These are phyloP conservation scores for Chaetomium sp. DNA, from an alignment of 2,329 filamentous ascomycete genomes.

Conservation along the genomic window DNA sequence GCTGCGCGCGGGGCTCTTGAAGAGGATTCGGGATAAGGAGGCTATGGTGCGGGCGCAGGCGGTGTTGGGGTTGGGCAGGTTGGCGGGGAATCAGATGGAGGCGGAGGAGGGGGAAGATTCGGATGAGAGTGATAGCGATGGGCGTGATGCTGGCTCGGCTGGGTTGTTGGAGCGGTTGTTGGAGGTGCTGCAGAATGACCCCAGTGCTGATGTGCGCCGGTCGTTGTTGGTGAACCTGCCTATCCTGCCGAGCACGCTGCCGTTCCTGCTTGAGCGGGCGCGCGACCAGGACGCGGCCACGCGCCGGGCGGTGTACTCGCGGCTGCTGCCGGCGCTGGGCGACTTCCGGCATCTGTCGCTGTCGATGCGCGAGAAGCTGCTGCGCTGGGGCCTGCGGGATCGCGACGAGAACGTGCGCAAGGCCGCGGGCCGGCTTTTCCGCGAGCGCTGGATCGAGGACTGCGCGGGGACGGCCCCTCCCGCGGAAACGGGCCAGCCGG, in stretches of 20 bases:
- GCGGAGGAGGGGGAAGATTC: conserved; percentile 60
- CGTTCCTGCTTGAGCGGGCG: conserved; percentile 82
- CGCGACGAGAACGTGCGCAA: conserved; percentile 92
- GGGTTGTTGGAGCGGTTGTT: conserved; percentile 77
- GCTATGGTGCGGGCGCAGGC: conserved; percentile 87
- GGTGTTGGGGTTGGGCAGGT: conserved; percentile 77
- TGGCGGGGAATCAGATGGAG: conserved; percentile 72
- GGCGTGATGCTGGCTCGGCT: conserved; percentile 37
- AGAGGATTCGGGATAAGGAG: conserved; percentile 88
- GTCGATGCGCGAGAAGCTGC: conserved; percentile 88
- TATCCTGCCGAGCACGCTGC: conserved; percentile 72
- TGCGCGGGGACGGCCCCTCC: conserved; percentile 65
- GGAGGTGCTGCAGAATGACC: conserved; percentile 86
- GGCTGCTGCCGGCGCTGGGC: conserved; percentile 77
- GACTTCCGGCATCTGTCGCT: conserved; percentile 93
- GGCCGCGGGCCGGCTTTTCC: conserved; percentile 81
- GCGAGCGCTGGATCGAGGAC: conserved; percentile 96
- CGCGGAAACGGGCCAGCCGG: conserved; percentile 49
- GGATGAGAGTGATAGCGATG: conserved; percentile 60
- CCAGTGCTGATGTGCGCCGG: conserved; percentile 85
- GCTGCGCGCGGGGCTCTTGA: conserved; percentile 70
- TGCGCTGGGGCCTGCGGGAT: conserved; percentile 90
- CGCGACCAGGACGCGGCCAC: conserved; percentile 82
- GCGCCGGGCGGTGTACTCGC: conserved; percentile 77
- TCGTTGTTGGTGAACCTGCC: conserved; percentile 88